Percentiles rank a stretch among this genome's conserved stretches.
Evolutionary conservation across 208 protist genomes (phyloP).

Genomic region (Crithidia fasciculata): DNA sequence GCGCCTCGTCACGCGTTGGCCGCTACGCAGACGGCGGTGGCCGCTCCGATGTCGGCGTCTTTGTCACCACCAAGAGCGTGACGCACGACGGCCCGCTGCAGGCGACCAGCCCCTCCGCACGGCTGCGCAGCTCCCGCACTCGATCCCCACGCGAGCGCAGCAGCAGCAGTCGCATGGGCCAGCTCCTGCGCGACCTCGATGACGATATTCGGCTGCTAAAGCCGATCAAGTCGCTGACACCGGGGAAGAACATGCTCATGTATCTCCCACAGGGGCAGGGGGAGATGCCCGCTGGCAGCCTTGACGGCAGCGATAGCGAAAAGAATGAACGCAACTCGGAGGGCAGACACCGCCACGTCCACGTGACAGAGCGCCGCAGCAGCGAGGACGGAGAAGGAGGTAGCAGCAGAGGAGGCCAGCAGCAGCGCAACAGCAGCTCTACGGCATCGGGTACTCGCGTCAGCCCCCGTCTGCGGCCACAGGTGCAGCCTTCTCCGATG

Average conservation of each 20-base stretch:
- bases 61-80: neutral
- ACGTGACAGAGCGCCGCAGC: too few relatives aligned
- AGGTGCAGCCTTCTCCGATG: neutral
- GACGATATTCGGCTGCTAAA: conserved; percentile 83
- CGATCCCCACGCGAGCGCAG: conserved; percentile 19
- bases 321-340: neutral
- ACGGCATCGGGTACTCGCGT: neutral
- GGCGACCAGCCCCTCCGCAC: neutral
- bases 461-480: neutral
- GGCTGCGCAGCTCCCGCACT: conserved; percentile 1
- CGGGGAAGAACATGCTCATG: conserved; percentile 76
- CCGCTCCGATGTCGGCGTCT: conserved; percentile 10
- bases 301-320: neutral
- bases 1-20: neutral
- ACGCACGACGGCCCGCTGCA: neutral
- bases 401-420: neutral
- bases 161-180: conserved; percentile 63
- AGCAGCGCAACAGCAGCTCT: conserved; percentile 1
- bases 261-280: conserved; percentile 53
- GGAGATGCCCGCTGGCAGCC: neutral
- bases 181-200: conserved; percentile 79
- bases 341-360: neutral
- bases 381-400: neutral
- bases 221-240: conserved; percentile 71
- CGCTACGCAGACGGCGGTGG: conserved; percentile 5